Conservation (phyloP, 352 stramenopile genomes). For the Pythium phragmitis region DNA sequence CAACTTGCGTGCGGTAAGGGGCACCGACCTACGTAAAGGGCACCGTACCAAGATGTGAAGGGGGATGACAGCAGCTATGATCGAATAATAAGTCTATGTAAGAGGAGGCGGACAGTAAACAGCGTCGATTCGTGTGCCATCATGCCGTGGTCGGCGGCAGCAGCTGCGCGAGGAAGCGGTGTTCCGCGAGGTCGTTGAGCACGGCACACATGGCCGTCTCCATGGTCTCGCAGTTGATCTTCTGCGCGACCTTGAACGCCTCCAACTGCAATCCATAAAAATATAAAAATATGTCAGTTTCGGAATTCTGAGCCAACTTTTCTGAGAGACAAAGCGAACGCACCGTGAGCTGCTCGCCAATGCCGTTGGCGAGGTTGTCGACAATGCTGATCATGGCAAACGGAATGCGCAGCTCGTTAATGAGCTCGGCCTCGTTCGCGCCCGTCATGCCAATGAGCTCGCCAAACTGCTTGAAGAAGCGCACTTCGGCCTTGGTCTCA, state of each 20-base stretch:
- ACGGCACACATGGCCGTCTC: slow-evolving; percentile 61
- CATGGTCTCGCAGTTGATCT: slow-evolving; percentile 67
- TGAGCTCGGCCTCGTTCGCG: slow-evolving; percentile 82
- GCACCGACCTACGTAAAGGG: too few species aligned
- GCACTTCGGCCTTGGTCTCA: slow-evolving; percentile 90
- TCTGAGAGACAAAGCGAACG: slow-evolving; percentile 1
- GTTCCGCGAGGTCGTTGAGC: slow-evolving; percentile 47
- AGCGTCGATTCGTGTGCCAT: not conserved
- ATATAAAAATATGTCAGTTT: not conserved
- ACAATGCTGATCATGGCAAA: slow-evolving; percentile 89
- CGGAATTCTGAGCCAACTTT: not conserved
- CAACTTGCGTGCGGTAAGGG: not conserved
- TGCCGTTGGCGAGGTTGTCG: slow-evolving; percentile 88
- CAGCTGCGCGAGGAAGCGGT: slow-evolving; percentile 28
- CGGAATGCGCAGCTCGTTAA: slow-evolving; percentile 78
- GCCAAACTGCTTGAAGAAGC: slow-evolving; percentile 85
- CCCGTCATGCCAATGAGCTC: slow-evolving; percentile 89
- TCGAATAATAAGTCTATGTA: slow-evolving; percentile 4
- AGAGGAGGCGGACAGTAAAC: not conserved
- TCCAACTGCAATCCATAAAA: slow-evolving; percentile 37
- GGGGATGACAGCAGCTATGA: slow-evolving; percentile 5
- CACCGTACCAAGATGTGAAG: not conserved
- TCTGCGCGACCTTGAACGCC: slow-evolving; percentile 78
- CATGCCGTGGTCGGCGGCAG: slow-evolving; percentile 6
- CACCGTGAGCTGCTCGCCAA: slow-evolving; percentile 76